Evolutionary conservation across 306 rosid genomes (phyloP), one percentile per base, ranked within the genome.

Genomic region (Astragalus glycyphyllos): DNA sequence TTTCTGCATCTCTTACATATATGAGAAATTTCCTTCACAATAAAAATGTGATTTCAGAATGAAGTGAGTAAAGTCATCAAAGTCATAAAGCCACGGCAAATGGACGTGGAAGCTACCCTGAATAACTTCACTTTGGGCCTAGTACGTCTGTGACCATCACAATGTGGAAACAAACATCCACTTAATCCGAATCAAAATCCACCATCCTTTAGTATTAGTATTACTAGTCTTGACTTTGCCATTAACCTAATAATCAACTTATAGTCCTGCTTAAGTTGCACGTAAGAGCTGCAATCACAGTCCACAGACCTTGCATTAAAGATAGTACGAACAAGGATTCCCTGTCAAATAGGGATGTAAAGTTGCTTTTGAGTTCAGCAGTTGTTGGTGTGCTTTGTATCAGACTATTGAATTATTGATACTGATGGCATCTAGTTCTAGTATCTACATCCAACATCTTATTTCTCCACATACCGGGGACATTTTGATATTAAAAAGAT

Each of bases 341-440:
- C 72, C 79, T 77, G 69, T 76, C 82, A 58, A 85, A 87, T 82
- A 84, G 12, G 91, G 89, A 78, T 77, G 86, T 16, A 83, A 70
- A 67, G 91, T 90, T 10, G 76, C 84, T 80, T 91, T 88, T 42
- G 87, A 88, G 58, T 89, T 88, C 48, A 78, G 83, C 78, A 87
- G 78, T 75, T 87, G 87, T 75, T 87, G 87, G 44, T 88, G 58
- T 68, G 90, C 82, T 76, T 82, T 83, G 70, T 62, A 85, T 37
- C 92, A 80, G 35, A 79, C 87, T 88, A 86, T 86, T 42, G 54
- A 26, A 79, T 86, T 88, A 86, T 86, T 42, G 54, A 17, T 23
- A 46, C n/a, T 14, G 87, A 85, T 23, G 82, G 84, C 56, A 85
- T 55, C 84, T 89, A 80, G n/a, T n/a, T 86, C 94, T 78, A 83